These are phyloP conservation scores for Aspergillus sclerotiicarbonarius DNA, from an alignment of 495 filamentous ascomycete species.

Conservation along the genomic window DNA sequence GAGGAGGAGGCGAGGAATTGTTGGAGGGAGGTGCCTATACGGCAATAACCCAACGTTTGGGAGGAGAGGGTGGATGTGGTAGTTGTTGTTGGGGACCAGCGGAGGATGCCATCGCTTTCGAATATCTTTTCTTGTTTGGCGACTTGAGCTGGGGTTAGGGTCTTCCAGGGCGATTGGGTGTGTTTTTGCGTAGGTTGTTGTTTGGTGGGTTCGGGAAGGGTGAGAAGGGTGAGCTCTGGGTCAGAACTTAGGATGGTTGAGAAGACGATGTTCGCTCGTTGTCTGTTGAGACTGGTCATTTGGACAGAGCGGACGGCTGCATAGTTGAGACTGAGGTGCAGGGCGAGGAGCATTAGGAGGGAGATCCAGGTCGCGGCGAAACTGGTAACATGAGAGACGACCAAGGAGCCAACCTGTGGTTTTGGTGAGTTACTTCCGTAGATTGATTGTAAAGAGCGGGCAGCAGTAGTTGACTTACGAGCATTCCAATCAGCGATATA, in stretches of 20 bases:
- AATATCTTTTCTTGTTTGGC: slow-evolving; percentile 71
- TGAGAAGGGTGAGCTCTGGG: slow-evolving; percentile 12
- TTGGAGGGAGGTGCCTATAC: slow-evolving; percentile 34
- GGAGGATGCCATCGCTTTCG: slow-evolving; percentile 57
- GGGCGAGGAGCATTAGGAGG: slow-evolving; percentile 65
- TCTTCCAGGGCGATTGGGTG: slow-evolving; percentile 7
- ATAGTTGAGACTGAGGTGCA: slow-evolving; percentile 83
- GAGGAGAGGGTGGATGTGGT: slow-evolving; percentile 20
- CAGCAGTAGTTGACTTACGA: slow-evolving; percentile 50
- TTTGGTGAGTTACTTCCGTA: background rate
- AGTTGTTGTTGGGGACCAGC: slow-evolving; percentile 37
- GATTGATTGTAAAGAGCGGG: slow-evolving; percentile 1
- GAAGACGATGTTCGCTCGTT: slow-evolving; percentile 79
- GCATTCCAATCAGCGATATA: slow-evolving; percentile 86
- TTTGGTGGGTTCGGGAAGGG: background rate
- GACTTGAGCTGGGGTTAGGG: slow-evolving; percentile 63
- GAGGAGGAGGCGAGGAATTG: slow-evolving; percentile 24
- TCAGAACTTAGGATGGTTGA: slow-evolving; percentile 55
- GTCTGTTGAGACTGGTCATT: slow-evolving; percentile 83
- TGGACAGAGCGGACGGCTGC: slow-evolving; percentile 77
- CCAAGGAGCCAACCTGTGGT: slow-evolving; percentile 66
- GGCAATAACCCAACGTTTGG: slow-evolving; percentile 25
- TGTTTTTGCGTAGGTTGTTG: slow-evolving; percentile 3
- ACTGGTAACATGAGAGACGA: slow-evolving; percentile 72
- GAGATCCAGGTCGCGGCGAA: slow-evolving; percentile 71